Conservation (phyloP, 1,284 basidiomycete species). For the Gomphus sp. region DNA sequence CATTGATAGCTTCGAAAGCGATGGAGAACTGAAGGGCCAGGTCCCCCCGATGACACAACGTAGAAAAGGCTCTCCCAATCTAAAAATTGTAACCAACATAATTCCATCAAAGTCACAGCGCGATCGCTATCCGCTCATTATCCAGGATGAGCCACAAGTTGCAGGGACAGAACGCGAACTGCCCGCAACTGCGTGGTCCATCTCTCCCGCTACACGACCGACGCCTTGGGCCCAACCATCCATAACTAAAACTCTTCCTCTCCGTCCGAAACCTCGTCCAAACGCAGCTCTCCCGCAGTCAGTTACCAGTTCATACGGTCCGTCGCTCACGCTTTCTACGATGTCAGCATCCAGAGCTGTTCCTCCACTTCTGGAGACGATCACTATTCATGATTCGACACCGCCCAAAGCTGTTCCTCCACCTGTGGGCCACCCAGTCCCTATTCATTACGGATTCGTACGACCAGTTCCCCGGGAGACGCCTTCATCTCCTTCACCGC, state of each 20-base stretch:
- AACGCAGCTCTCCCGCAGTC: constrained; percentile 1
- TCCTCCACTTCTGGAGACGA: background rate
- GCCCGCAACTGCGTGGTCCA: background rate
- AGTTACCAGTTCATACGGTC: background rate
- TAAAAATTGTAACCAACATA: constrained; percentile 9
- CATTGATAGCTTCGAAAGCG: constrained; percentile 5
- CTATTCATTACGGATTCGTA: constrained; percentile 9
- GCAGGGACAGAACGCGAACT: background rate
- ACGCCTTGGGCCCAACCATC: background rate
- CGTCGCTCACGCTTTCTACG: background rate
- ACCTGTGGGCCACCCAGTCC: background rate
- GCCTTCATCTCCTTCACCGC: constrained; percentile 4
- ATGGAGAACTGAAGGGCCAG: background rate
- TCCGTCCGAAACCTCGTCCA: background rate
- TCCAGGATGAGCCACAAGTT: constrained; percentile 2
- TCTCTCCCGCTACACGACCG: background rate
- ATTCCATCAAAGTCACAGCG: constrained; percentile 2
- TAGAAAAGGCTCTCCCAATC: background rate
- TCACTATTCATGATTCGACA: background rate
- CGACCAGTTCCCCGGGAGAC: constrained; percentile 6
- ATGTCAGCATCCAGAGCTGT: background rate
- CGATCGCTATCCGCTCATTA: constrained; percentile 1
- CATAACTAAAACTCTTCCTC: background rate
- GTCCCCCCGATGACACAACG: background rate
- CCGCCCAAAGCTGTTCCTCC: background rate